Base-by-base conservation (phyloP, 2,329 filamentous ascomycete genomes). In the Microsporum ferrugineum region DNA sequence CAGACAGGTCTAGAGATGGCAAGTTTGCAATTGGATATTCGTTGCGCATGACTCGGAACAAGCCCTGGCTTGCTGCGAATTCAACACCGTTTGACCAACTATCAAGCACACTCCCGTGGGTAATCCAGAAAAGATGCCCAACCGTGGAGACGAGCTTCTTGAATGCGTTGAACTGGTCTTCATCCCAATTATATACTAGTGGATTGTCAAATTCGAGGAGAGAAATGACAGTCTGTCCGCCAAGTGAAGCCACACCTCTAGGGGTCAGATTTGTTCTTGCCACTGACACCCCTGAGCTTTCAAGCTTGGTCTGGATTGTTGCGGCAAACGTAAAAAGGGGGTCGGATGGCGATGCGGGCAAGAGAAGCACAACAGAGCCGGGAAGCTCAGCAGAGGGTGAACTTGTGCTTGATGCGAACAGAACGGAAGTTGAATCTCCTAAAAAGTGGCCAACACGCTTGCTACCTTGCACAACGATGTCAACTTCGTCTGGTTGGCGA, bases 151-250 rank as follows among this genome's bases (percentile, higher is more conserved):
- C 66, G 47, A 72, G 65, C 14, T 49, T 61, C 61, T 69, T 68
- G 39, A 74, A 62, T 6, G 64, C 61, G 2, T 47, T 38, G 29
- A 73, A 68, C 51, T 72, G 70, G 4, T 61, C 55, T 41, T 69
- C 65, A 0, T 63, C 67, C n/a, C 69, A 49, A 2, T 62, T 65
- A 10, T 62, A 61, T 8, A 74, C 65, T 14, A 72, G 64, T 1
- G 71, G 70, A 8, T 60, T 58, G 57, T 70, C 68, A 38, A 69
- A 60, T 39, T 73, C 71, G 38, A 66, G 61, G 7, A 72, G 66
- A 23, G 70, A 64, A 57, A 73, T 65, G 53, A 72, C 66, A 23
- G 68, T 65, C 49, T 67, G 64, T 31, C 62, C 64, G 12, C 7
- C 0, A 56, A 56, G 51, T 36, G 34, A 36, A 36, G 34, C 34